A percentile compares a stretch with the other conserved stretches of the same genome.
Conservation (phyloP, 306 rosid species). For the Quercus bicolor region DNA sequence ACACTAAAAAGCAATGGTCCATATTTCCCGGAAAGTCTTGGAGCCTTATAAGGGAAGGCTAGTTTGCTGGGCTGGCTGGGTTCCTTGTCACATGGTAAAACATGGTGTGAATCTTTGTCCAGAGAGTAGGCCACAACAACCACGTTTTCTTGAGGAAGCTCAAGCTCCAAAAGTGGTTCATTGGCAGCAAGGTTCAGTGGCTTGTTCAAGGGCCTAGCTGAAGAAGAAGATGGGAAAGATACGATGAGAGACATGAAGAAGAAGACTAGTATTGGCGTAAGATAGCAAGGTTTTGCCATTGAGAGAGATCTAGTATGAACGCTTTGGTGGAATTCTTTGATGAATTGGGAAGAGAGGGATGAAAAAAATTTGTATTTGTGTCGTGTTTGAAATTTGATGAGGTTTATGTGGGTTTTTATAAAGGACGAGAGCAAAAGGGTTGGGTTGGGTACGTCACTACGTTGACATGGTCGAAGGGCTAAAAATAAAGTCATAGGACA, state of each 20-base stretch:
- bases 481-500: too few relatives aligned
- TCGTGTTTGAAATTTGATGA: too few relatives aligned
- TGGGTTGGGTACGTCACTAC: too few relatives aligned
- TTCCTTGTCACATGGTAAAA: slow-evolving; percentile 3
- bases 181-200: background rate
- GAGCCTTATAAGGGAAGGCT: background rate
- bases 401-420: too few relatives aligned
- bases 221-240: slow-evolving; percentile 1
- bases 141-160: slow-evolving; percentile 19
- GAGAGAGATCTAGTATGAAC: background rate
- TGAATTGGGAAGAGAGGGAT: too few relatives aligned
- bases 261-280: background rate
- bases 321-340: background rate
- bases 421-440: too few relatives aligned
- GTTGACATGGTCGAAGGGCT: too few relatives aligned
- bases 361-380: background rate
- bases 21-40: slow-evolving; percentile 26
- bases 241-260: slow-evolving; percentile 10
- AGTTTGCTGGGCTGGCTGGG: background rate
- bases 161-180: background rate
- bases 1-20: slow-evolving; percentile 44
- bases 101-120: slow-evolving; percentile 1
- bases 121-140: background rate
- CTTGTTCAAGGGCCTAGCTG: slow-evolving; percentile 32
- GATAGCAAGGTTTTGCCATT: slow-evolving; percentile 17